Evolutionary conservation across 306 rosid genomes (phyloP), one percentile per base, ranked within the genome.

Genomic region (Begonia loranthoides): DNA sequence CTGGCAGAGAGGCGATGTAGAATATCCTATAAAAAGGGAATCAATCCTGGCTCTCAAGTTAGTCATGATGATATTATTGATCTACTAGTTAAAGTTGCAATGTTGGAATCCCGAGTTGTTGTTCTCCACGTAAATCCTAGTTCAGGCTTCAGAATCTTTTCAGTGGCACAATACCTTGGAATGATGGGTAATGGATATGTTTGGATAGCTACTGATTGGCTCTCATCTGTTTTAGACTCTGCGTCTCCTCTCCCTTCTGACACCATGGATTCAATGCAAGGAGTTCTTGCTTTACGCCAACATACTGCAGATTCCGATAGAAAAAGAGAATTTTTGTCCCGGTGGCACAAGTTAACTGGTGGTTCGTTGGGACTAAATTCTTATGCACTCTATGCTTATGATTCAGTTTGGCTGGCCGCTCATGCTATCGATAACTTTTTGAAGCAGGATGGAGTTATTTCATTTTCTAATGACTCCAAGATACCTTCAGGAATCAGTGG

Each of bases 151-250:
- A 49, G 45, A 58, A 59, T 92, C 65, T 76, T 92, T 61, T 56
- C 74, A 36, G 81, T 83, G 60, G 96, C 99, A 0, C 69, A 22
- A 15, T 79, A 69, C 74, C 96, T 92, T 57, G 83, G 77, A 65
- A 92, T 92, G 96, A 68, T 68, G 53, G 76, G 76, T n/a, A 70
- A 70, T 70, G 99, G 94, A 39, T 83, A 72, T 67, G 99, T 76
- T 14, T 92, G 99, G 99, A 86, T 92, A 62, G 86, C 92, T 39
- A 83, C 96, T 0, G 96, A 92, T 36, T 92, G 96, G 96, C 94
- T 92, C 45, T 76, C 96, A 0, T 65, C 82, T 61, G 71, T 78
- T 52, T 44, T 92, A 56, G 99, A 92, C 66, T 78, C 93, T 52
- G 13, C 51, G 13, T 52, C 48, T 16, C 75, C 79, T 61, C 82